These are phyloP conservation scores for Polysphondylium violaceum DNA, from an alignment of 78 protist species.

Conservation along the genomic window DNA sequence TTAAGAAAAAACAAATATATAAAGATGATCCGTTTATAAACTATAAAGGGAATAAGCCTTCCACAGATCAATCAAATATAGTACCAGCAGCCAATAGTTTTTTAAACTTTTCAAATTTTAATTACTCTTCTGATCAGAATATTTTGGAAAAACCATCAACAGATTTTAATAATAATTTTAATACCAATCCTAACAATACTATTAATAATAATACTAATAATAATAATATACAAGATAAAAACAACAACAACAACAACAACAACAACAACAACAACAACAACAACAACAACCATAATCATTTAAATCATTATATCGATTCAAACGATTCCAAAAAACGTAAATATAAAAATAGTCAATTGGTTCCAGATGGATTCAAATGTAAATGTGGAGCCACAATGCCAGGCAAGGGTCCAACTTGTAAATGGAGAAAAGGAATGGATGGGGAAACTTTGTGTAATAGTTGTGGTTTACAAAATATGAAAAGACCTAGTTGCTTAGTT, in stretches of 20 bases:
- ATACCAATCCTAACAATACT: neutral
- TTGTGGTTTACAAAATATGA: constrained; percentile 42
- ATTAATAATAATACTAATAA: no score
- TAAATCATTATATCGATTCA: neutral
- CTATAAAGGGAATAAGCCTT: no score
- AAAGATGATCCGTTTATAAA: no score
- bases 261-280: neutral
- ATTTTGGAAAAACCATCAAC: neutral
- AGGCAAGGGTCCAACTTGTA: constrained; percentile 51
- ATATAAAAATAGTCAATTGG: constrained; percentile 3
- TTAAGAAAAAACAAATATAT: no score
- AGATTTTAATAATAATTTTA: neutral
- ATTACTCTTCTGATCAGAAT: no score
- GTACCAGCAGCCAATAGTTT: no score
- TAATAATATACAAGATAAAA: no score
- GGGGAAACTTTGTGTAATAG: constrained; percentile 34
- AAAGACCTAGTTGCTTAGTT: constrained; percentile 21
- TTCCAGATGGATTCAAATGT: constrained; percentile 3
- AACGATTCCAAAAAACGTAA: neutral
- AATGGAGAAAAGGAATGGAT: constrained; percentile 32
- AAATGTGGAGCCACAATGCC: constrained; percentile 52
- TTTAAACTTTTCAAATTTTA: no score
- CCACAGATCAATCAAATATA: no score
- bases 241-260: neutral
- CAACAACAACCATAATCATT: neutral